Evolutionary conservation across 2,329 filamentous ascomycete genomes (phyloP), one percentile per base, ranked within the genome.

Genomic region (Diaporthe sp.): DNA sequence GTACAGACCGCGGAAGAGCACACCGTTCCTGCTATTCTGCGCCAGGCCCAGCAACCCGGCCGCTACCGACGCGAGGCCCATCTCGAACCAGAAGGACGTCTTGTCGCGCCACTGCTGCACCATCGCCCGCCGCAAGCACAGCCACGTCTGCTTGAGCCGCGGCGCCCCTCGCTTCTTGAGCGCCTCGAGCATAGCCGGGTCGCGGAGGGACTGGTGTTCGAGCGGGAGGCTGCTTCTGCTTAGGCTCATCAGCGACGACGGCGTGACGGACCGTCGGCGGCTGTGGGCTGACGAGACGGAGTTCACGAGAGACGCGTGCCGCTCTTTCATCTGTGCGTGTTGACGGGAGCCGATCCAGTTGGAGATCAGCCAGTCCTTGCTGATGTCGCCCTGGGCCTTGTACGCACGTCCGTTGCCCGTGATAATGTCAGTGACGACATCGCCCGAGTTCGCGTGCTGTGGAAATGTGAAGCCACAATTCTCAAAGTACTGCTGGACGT

Each of bases 341-440:
- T 82, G 75, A 0, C 80, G 81, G 2, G 79, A 83, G n/a, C 76
- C 74, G 0, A 79, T 77, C 89, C 88, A 91, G 77, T 88, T 79
- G 0, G 85, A 81, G 35, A 90, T 89, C 35, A 91, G 82, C 12
- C 83, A 78, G n/a, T 87, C 83, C 40, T 87, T 87, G 45, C 84
- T 85, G 38, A 87, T 83, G 52, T 89, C 86, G 6, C 86, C 87
- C 0, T 78, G 79, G 4, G 75, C 77, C 76, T 89, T 88, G 80
- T 91, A 90, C 17, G 83, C 79, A 19, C 85, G 82, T 0, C 89
- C 89, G 76, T 90, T 88, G 4, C 89, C 89, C 0, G 89, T 89
- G 77, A 91, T 88, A 76, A 92, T 91, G 71, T 92, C 90, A n/a
- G 90, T 90, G 33, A 92, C 85, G 1, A 89, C 83, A 76, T 92